Conservation (phyloP, 768 basidiomycete genomes). For the Termitomyces sp. region DNA sequence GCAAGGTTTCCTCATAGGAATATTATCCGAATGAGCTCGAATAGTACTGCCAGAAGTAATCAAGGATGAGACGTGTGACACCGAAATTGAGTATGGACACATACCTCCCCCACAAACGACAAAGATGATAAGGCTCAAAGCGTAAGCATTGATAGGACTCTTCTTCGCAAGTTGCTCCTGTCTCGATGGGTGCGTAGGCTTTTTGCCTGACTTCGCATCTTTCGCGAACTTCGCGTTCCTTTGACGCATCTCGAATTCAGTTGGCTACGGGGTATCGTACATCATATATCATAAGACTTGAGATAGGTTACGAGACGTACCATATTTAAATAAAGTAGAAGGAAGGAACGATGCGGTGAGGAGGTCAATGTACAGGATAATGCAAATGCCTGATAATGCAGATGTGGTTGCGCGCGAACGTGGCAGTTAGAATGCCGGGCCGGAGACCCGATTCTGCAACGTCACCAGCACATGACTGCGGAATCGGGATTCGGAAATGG, state of each 20-base stretch:
- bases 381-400: neutral
- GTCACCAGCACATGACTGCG: constrained; percentile 1
- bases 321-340: neutral
- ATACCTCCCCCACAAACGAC: constrained; percentile 79
- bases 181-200: constrained; percentile 67
- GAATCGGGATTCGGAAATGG: neutral
- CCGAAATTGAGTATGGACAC: constrained; percentile 22
- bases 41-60: constrained; percentile 51
- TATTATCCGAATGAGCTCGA: constrained; percentile 65
- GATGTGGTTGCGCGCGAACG: constrained; percentile 13
- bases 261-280: constrained; percentile 48
- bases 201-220: constrained; percentile 73
- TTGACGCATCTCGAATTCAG: constrained; percentile 79
- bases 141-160: constrained; percentile 76
- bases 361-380: neutral
- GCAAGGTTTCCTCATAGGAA: constrained; percentile 51
- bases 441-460: neutral
- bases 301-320: neutral
- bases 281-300: neutral
- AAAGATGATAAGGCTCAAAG: constrained; percentile 70
- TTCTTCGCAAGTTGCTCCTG: constrained; percentile 69
- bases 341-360: neutral
- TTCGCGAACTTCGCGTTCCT: constrained; percentile 80
- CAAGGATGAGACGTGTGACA: neutral
- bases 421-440: constrained; percentile 17